Base-by-base conservation (phyloP, 306 rosid genomes). In the Rubus idaeus region DNA sequence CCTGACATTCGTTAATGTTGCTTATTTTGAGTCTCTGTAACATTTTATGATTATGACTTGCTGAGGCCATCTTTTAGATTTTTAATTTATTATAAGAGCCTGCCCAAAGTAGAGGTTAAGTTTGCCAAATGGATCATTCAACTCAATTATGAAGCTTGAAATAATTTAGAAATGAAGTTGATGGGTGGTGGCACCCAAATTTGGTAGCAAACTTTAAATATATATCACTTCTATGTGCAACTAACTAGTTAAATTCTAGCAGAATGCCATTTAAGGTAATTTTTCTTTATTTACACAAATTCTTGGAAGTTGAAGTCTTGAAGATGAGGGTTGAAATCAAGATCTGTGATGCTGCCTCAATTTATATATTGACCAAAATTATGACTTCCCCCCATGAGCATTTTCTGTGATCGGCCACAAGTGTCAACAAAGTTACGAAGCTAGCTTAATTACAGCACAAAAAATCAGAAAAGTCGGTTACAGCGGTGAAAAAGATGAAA, bases 341-440 rank as follows among this genome's bases (percentile, higher is more conserved):
- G 69, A 16, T 37, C 23, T 13, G 5, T 30, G 12, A 8, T 64
- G 64, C 64, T 30, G 35, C 35, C 35, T 30, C 35, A 30, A 30
- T 30, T 30, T 30, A 30, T 40, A 26, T 12, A 61, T 1, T 3
- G 55, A 50, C 55, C 18, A 50, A 50, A 50, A 50, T 11, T 50
- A 5, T 11, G 14, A 64, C 47, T 39, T 3, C 47, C 41, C 12
- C 47, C 13, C 12, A 8, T 0, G 13, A 64, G 69, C 69, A 64
- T 64, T 64, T 64, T 64, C 69, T 64, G 69, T 40, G n/a, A 61
- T 5, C 8, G 13, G 4, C 46, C 8, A 67, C 74, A 55, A 67
- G 26, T 42, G 47, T 42, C 5, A 21, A n/a, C n/a, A n/a, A n/a
- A n/a, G n/a, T n/a, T n/a, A 3, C 67, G 16, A 16, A 71, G 40